Percentiles rank a stretch among this genome's conserved stretches.
These are phyloP conservation scores for Penicillium sp. DNA, from an alignment of 2,329 filamentous ascomycete genomes.

Conservation along the genomic window DNA sequence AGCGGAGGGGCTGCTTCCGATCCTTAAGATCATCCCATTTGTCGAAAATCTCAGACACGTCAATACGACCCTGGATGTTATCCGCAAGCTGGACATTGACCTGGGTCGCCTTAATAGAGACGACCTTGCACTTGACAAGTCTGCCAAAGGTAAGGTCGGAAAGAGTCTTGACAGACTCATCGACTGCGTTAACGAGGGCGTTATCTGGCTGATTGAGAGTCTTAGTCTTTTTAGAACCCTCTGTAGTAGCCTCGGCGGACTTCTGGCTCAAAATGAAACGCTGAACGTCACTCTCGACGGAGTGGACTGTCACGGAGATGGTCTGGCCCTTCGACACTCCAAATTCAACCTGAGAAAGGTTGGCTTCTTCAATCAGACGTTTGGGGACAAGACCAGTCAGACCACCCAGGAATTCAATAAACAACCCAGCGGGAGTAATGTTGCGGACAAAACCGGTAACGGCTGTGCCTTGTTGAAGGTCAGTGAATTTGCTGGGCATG, in stretches of 20 bases:
- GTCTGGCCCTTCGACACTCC: constrained; percentile 77
- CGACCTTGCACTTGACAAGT: constrained; percentile 72
- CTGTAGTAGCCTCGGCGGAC: constrained; percentile 50
- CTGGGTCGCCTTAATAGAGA: constrained; percentile 87
- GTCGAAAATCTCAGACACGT: constrained; percentile 88
- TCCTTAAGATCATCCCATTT: constrained; percentile 83
- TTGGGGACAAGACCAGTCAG: constrained; percentile 79
- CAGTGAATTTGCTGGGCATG: constrained; percentile 70
- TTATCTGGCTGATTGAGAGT: constrained; percentile 39
- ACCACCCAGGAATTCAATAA: constrained; percentile 81
- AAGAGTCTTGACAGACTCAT: constrained; percentile 62
- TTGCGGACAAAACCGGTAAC: constrained; percentile 82
- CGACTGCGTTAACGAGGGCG: constrained; percentile 59
- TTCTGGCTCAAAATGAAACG: constrained; percentile 68
- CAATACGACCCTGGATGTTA: constrained; percentile 87
- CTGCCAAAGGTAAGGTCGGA: constrained; percentile 74
- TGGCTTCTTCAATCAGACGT: constrained; percentile 71
- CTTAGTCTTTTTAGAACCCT: constrained; percentile 44
- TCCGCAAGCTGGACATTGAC: constrained; percentile 87
- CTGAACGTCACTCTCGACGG: constrained; percentile 67
- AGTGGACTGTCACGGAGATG: constrained; percentile 69
- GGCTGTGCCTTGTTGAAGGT: constrained; percentile 67
- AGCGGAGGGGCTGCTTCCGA: constrained; percentile 73
- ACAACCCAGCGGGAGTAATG: constrained; percentile 76
- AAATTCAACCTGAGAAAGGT: constrained; percentile 68